phyloP scores from a whole-genome alignment of 23 red algal species.

The Pyropia yezoensis region DNA sequence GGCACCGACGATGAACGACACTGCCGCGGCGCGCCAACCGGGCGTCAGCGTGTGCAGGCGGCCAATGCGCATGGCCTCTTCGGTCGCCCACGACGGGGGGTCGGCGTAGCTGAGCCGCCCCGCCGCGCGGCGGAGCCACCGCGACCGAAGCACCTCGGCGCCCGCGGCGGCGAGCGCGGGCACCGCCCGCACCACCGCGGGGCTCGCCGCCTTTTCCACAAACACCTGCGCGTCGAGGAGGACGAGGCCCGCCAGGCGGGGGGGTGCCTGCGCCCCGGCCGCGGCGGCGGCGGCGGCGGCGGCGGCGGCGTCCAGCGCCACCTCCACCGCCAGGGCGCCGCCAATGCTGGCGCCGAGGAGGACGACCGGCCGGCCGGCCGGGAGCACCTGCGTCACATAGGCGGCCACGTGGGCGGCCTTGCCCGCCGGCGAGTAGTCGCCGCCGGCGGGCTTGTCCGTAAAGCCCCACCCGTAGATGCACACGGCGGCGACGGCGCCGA shows the following conservation, averaged over 20 bases:
- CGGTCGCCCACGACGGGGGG: slow-evolving; percentile 13
- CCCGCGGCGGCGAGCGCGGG: slow-evolving; percentile 27
- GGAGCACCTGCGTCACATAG: slow-evolving; percentile 29
- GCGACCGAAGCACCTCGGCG: slow-evolving; percentile 36
- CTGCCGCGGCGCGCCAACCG: slow-evolving; percentile 63
- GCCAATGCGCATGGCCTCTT: slow-evolving; percentile 57
- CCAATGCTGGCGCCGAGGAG: slow-evolving; percentile 64
- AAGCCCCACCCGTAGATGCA: slow-evolving; percentile 75
- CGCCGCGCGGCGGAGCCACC: slow-evolving; percentile 43
- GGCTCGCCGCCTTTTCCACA: slow-evolving; percentile 31
- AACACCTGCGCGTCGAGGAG: slow-evolving; percentile 70
- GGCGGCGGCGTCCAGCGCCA: slow-evolving; percentile 7
- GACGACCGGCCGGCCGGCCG: slow-evolving; percentile 16
- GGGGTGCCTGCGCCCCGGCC: too few species aligned
- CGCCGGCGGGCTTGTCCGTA: slow-evolving; percentile 18
- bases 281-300: too few species aligned
- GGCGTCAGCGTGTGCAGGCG: slow-evolving; percentile 40
- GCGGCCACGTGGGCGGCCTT: slow-evolving; percentile 47
- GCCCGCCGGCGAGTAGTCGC: slow-evolving; percentile 23
- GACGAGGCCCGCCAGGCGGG: slow-evolving; percentile 22
- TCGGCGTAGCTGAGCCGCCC: slow-evolving; percentile 34
- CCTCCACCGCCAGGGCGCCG: slow-evolving; percentile 62
- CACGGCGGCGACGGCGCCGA: slow-evolving; percentile 15
- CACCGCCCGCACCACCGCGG: slow-evolving; percentile 21
- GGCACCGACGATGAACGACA: slow-evolving; percentile 45